phyloP scores from a whole-genome alignment of 164 flowering plant species.

The Piper longum region DNA sequence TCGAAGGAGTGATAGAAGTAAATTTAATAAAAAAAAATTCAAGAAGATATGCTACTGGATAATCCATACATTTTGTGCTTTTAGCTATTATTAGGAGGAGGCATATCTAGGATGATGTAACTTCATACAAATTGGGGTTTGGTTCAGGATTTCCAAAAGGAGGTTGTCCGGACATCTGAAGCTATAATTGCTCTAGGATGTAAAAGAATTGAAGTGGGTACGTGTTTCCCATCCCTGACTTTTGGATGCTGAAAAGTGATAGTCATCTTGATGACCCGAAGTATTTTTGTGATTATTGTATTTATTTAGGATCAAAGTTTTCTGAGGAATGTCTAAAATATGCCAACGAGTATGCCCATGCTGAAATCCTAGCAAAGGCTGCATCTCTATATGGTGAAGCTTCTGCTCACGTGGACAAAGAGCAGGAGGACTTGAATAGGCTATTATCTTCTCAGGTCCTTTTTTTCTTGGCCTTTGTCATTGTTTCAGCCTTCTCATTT shows the following conservation, averaged over 20 bases:
- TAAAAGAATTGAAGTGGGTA: slow-evolving; percentile 78
- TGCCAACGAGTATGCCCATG: slow-evolving; percentile 60
- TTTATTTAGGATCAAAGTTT: slow-evolving; percentile 60
- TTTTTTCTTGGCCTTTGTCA: not conserved
- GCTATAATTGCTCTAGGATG: slow-evolving; percentile 57
- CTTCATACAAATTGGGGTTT: not conserved
- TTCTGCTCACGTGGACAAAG: slow-evolving; percentile 71
- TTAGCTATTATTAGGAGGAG: not conserved
- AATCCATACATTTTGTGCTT: no score
- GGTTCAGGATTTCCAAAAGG: slow-evolving; percentile 85
- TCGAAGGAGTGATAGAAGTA: no score
- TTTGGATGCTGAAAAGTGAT: not conserved
- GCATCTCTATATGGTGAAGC: slow-evolving; percentile 83
- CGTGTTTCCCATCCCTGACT: slow-evolving; percentile 1
- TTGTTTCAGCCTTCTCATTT: not conserved
- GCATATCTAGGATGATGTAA: not conserved
- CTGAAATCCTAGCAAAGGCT: slow-evolving; percentile 64
- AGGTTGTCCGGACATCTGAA: slow-evolving; percentile 69
- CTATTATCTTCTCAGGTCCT: slow-evolving; percentile 56
- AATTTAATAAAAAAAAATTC: no score
- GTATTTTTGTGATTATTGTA: not conserved
- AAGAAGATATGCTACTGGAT: no score
- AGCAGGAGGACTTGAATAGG: slow-evolving; percentile 74
- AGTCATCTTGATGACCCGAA: not conserved
- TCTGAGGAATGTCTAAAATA: slow-evolving; percentile 85